A percentile compares a stretch with the other conserved stretches of the same genome.
Conservation (phyloP, 1,284 basidiomycete species). For the Trametes hirsuta region DNA sequence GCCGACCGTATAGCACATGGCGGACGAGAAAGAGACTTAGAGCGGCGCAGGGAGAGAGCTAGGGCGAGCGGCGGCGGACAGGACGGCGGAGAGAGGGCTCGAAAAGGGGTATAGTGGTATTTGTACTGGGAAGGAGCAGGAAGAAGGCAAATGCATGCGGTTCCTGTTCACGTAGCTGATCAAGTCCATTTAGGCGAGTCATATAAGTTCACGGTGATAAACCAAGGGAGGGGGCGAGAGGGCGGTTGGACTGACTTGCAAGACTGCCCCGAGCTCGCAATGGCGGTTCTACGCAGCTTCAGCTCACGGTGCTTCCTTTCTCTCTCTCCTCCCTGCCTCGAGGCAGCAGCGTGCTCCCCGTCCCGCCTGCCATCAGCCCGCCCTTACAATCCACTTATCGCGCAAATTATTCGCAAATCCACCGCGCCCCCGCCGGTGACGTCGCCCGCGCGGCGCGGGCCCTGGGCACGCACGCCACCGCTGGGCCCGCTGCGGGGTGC, state of each 20-base stretch:
- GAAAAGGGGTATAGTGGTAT: constrained; percentile 48
- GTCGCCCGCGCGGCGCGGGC: not conserved
- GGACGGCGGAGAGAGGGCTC: constrained; percentile 32
- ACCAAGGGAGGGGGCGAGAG: constrained; percentile 26
- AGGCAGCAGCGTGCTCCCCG: constrained; percentile 36
- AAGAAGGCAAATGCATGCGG: constrained; percentile 51
- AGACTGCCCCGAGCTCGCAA: constrained; percentile 26
- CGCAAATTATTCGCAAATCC: not conserved
- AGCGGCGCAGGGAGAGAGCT: constrained; percentile 21
- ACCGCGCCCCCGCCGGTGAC: not conserved
- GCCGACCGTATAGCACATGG: constrained; percentile 74
- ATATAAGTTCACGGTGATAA: constrained; percentile 35
- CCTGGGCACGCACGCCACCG: not conserved
- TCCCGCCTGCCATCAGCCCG: constrained; percentile 9
- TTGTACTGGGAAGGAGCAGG: constrained; percentile 47
- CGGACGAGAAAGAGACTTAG: constrained; percentile 30
- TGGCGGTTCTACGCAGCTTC: constrained; percentile 32
- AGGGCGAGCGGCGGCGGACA: constrained; percentile 34
- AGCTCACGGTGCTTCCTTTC: constrained; percentile 34
- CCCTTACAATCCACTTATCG: constrained; percentile 21
- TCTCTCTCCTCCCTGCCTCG: constrained; percentile 37
- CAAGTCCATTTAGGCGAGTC: constrained; percentile 43
- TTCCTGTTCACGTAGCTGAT: constrained; percentile 49
- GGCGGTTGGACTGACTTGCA: constrained; percentile 25
- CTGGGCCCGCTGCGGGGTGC: not conserved